A percentile compares a stretch with the other conserved stretches of the same genome.
Conservation (phyloP, 805 yeast genomes). For the Kregervanrija pseudodelftensis region DNA sequence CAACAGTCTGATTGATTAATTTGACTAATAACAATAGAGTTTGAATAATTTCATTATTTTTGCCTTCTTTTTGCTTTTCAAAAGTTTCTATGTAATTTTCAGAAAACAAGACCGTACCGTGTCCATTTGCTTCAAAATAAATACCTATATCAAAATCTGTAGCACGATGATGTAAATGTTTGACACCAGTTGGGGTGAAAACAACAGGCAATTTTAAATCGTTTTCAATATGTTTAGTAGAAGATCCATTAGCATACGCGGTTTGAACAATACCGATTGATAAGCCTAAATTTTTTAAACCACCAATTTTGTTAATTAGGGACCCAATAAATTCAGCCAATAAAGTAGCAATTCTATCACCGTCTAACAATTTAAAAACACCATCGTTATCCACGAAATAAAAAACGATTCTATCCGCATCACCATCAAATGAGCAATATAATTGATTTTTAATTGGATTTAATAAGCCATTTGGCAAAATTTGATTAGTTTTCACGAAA, state of each 20-base stretch:
- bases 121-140: slow-evolving; percentile 99
- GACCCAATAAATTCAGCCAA: slow-evolving; percentile 59
- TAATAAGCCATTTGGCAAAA: slow-evolving; percentile 54
- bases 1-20: slow-evolving; percentile 94
- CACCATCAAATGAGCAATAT: slow-evolving; percentile 90
- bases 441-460: slow-evolving; percentile 39
- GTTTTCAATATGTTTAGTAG: slow-evolving; percentile 63
- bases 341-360: slow-evolving; percentile 87
- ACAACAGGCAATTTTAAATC: slow-evolving; percentile 67
- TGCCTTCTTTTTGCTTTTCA: slow-evolving; percentile 29
- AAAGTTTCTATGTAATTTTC: slow-evolving; percentile 40
- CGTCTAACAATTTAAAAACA: slow-evolving; percentile 63
- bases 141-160: slow-evolving; percentile 81
- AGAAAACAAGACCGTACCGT: slow-evolving; percentile 88
- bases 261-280: slow-evolving; percentile 86
- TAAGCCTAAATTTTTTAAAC: slow-evolving; percentile 27
- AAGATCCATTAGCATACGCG: slow-evolving; percentile 94
- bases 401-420: slow-evolving; percentile 90
- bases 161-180: slow-evolving; percentile 92
- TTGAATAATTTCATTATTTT: slow-evolving; percentile 42
- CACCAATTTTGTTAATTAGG: slow-evolving; percentile 36
- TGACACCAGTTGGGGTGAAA: slow-evolving; percentile 94
- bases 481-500: slow-evolving; percentile 84
- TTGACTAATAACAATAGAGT: slow-evolving; percentile 55
- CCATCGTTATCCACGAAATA: slow-evolving; percentile 41